Evolutionary conservation across 495 filamentous ascomycete species (phyloP).

Genomic region (Neurospora hispaniola): DNA sequence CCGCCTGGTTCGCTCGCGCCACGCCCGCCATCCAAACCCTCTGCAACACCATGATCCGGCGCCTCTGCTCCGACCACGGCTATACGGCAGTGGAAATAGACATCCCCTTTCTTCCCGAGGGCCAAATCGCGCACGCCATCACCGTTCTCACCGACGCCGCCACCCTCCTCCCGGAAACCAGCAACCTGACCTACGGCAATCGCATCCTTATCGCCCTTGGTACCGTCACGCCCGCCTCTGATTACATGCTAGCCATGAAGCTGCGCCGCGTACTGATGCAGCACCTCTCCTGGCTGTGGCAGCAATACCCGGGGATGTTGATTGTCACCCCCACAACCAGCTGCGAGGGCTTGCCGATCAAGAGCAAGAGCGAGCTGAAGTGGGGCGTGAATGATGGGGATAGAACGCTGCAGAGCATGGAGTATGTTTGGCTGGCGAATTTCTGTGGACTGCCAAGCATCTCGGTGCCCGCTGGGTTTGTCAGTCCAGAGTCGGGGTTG

Average conservation of each 20-base stretch:
- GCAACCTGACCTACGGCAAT: constrained; percentile 52
- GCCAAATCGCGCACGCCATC: constrained; percentile 65
- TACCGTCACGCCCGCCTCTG: constrained; percentile 48
- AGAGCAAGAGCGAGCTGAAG: constrained; percentile 40
- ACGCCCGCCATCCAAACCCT: constrained; percentile 48
- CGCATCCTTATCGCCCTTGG: constrained; percentile 59
- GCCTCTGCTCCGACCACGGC: constrained; percentile 41
- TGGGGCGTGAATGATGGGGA: constrained; percentile 63
- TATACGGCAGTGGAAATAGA: constrained; percentile 58
- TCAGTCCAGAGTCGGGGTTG: constrained; percentile 15
- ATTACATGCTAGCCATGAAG: constrained; percentile 67
- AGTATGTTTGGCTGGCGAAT: constrained; percentile 78
- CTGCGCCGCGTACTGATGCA: constrained; percentile 67
- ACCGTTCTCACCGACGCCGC: constrained; percentile 67
- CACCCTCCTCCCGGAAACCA: constrained; percentile 21
- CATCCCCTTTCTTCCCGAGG: constrained; percentile 64
- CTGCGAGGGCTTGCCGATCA: constrained; percentile 56
- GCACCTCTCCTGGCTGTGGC: constrained; percentile 62
- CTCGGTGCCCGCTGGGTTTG: constrained; percentile 59
- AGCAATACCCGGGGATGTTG: constrained; percentile 58
- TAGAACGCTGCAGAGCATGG: constrained; percentile 62
- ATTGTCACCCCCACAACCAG: constrained; percentile 70
- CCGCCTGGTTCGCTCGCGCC: constrained; percentile 59
- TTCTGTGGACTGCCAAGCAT: constrained; percentile 67
- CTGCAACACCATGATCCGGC: constrained; percentile 48